Evolutionary conservation across 2,329 filamentous ascomycete genomes (phyloP).

Genomic region (Cladophialophora carrionii): DNA sequence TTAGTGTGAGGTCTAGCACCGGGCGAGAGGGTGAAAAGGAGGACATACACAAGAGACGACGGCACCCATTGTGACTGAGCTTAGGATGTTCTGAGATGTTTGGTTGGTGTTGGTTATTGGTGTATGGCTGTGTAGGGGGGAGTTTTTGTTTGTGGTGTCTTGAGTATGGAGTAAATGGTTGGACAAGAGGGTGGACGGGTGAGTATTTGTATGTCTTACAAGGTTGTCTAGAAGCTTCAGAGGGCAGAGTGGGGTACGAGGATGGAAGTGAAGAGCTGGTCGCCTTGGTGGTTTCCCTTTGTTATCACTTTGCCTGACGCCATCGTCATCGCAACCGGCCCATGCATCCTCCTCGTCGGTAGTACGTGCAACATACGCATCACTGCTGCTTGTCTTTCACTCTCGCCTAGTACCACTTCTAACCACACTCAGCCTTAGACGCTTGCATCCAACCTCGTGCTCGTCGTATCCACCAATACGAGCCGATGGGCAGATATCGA

Average conservation of each 20-base stretch:
- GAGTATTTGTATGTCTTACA: conserved; percentile 11
- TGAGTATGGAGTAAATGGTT: not conserved
- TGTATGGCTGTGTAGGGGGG: conserved; percentile 9
- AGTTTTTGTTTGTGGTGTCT: conserved; percentile 12
- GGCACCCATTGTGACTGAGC: conserved; percentile 69
- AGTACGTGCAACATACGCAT: not conserved
- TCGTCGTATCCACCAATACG: conserved; percentile 13
- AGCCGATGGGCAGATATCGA: not conserved
- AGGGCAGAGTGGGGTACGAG: conserved; percentile 7
- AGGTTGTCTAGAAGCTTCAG: conserved; percentile 25
- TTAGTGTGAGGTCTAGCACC: conserved; percentile 10
- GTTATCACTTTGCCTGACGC: conserved; percentile 16
- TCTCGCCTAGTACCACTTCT: conserved; percentile 11
- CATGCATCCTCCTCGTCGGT: not conserved
- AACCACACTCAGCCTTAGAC: conserved; percentile 19
- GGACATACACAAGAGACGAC: conserved; percentile 80
- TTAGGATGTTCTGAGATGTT: conserved; percentile 11
- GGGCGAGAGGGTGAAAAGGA: not conserved
- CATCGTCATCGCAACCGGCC: conserved; percentile 3
- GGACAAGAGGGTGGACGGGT: conserved; percentile 3
- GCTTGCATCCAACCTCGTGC: not conserved
- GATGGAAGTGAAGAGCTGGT: not conserved
- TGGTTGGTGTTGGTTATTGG: not conserved
- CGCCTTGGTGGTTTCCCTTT: conserved; percentile 21
- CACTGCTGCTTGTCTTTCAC: conserved; percentile 11